Base-by-base conservation (phyloP, 73 alveolate genomes). In the Symbiodinium pilosum region DNA sequence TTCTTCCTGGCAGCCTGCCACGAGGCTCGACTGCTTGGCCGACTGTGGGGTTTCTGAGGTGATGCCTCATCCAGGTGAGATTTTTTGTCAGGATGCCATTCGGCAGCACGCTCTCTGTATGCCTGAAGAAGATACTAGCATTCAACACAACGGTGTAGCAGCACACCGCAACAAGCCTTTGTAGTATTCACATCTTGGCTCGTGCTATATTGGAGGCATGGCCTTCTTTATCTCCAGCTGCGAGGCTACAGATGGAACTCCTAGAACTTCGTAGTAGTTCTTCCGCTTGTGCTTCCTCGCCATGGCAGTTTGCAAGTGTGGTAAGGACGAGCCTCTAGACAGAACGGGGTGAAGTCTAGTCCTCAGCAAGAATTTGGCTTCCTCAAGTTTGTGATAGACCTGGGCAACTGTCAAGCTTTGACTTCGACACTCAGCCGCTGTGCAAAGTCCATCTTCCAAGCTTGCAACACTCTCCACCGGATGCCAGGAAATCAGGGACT, bases 41-140 rank as follows among this genome's bases (percentile, higher is more conserved):
- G n/a, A n/a, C 87, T 85, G 92, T 99, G 99, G 98, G n/a, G n/a
- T n/a, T n/a, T n/a, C n/a, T n/a, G n/a, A n/a, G n/a, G n/a, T 71
- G 91, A 99, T 87, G 99, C 99, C 68, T 99, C 99, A 69, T 94
- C 98, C 42, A 99, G 99, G 88, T 97, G 99, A 69, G 99, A 89
- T 91, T 99, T 99, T 95, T 99, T 99, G 95, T 99, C 99, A 30
- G 99, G 99, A 98, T 99, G 99, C 99, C 99, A 99, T 94, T 99
- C 99, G 42, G 99, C 99, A 4, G 99, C 99, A 85, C 99, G 92
- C 95, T 99, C 99, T 75, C 99, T 95, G 99, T 99, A 99, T 14
- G 99, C 99, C 94, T 87, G 2, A n/a, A 84, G 43, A 38, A 0
- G 38, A 24, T 36, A 18, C 41, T 34, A n/a, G 18, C 4, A 34